Evolutionary conservation across 2,329 filamentous ascomycete species (phyloP), one percentile per base, ranked within the genome.

Genomic region (Escovopsis sp.): DNA sequence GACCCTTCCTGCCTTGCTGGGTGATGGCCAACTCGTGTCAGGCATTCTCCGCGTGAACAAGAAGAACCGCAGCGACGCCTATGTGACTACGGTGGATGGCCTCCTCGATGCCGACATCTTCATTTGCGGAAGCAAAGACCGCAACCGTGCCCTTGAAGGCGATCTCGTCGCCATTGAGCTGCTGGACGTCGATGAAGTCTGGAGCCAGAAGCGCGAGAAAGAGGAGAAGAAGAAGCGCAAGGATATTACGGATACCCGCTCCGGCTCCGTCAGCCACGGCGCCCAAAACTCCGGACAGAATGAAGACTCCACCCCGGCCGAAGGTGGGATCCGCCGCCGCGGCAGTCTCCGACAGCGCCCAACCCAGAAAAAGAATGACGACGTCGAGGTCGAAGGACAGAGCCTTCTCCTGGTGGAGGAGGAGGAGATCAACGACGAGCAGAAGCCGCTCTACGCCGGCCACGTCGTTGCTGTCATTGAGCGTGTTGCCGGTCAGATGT

Each of bases 191-290:
- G 91, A 96, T 58, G 91, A 98, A 58, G 91, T 98, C 3, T 98
- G 91, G 91, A 78, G 82, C 20, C 91, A 98, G 69, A 98, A 98
- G 72, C 85, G 87, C 43, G 91, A 98, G 63, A 98, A 98, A 62
- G 91, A 98, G 65, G 91, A 98, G 62, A 98, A 98, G 75, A 98
- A 98, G 77, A 98, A 96, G 70, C 84, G 91, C 61, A 98, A 98
- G 71, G 91, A 98, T 57, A 94, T 95, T 45, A 93, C 87, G 30
- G 91, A 96, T 58, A 88, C 85, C 45, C 80, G 89, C 49, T 77
- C 76, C 40, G 81, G 81, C 50, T 82, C 82, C 47, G 82, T 76
- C 49, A 84, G 78, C 54, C 82, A 81, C 48, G 79, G 79, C 47
- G 79, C 74, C 53, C 74, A 82, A 57, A 72, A 74, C 49, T 68